phyloP scores from a whole-genome alignment of 164 flowering plant species.

The Echeveria elegans region DNA sequence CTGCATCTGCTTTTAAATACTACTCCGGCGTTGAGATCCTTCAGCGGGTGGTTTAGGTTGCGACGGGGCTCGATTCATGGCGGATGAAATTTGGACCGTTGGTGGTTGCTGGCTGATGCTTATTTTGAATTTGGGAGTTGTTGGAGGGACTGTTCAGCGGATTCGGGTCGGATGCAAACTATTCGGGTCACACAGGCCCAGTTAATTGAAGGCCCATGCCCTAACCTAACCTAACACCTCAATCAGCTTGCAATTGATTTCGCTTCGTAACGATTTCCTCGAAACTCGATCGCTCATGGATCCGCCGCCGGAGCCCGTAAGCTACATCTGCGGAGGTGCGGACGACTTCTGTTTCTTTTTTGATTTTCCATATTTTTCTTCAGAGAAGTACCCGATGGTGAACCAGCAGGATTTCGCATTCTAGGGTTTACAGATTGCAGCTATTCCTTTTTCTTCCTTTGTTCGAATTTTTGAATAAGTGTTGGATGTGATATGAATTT shows the following conservation, averaged over 20 bases:
- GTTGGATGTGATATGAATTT: not conserved
- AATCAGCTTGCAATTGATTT: too few relatives aligned
- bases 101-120: not conserved
- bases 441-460: not conserved
- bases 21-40: slow-evolving; percentile 24
- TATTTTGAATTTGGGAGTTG: not conserved
- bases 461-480: not conserved
- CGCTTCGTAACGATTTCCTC: not conserved
- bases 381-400: not conserved
- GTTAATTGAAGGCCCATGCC: too few relatives aligned
- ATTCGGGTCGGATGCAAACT: not conserved
- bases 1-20: slow-evolving; percentile 1
- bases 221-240: too few relatives aligned
- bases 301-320: slow-evolving; percentile 10
- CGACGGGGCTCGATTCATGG: not conserved
- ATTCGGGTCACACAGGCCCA: too few relatives aligned
- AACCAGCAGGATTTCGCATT: not conserved
- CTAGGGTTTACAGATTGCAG: not conserved
- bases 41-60: slow-evolving; percentile 26
- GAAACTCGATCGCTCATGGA: slow-evolving; percentile 1
- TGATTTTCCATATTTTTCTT: not conserved
- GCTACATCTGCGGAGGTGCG: slow-evolving; percentile 9
- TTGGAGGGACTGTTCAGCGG: slow-evolving; percentile 12
- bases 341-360: not conserved
- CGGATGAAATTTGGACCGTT: not conserved